These are phyloP conservation scores for Colletotrichum ledebouriae DNA, from an alignment of 2,329 filamentous ascomycete species.

Conservation along the genomic window DNA sequence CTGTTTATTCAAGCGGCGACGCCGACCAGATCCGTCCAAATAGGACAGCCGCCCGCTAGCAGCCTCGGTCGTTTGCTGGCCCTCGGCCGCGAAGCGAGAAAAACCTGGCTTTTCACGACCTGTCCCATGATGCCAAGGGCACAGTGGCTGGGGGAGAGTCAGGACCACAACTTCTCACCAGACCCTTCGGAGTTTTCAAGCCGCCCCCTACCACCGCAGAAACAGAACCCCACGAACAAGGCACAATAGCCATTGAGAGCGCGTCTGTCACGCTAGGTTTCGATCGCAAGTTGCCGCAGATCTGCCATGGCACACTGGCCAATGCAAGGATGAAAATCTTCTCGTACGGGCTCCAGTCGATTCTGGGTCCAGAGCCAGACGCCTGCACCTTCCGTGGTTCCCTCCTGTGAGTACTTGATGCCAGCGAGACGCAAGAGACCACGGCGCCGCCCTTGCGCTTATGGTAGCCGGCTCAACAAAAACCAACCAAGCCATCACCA, in stretches of 20 bases:
- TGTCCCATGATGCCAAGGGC: conserved; percentile 34
- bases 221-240: conserved; percentile 37
- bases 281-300: conserved; percentile 42
- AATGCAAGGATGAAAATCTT: conserved; percentile 42
- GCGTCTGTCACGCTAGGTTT: conserved; percentile 31
- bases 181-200: conserved; percentile 42
- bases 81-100: conserved; percentile 23
- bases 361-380: conserved; percentile 26
- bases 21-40: conserved; percentile 28
- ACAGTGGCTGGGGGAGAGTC: conserved; percentile 35
- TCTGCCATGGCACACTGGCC: conserved; percentile 39
- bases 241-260: conserved; percentile 27
- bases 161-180: conserved; percentile 38
- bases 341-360: conserved; percentile 39
- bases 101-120: conserved; percentile 31
- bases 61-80: conserved; percentile 35
- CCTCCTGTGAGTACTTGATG: conserved; percentile 20
- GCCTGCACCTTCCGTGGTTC: conserved; percentile 19
- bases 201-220: conserved; percentile 37
- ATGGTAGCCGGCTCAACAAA: conserved; percentile 36
- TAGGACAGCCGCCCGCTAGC: conserved; percentile 16
- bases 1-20: conserved; percentile 33
- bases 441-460: conserved; percentile 27
- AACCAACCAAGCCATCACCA: conserved; percentile 3
- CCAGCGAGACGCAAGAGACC: conserved; percentile 8